Evolutionary conservation across 306 rosid genomes (phyloP).

Genomic region (Quercus robur): DNA sequence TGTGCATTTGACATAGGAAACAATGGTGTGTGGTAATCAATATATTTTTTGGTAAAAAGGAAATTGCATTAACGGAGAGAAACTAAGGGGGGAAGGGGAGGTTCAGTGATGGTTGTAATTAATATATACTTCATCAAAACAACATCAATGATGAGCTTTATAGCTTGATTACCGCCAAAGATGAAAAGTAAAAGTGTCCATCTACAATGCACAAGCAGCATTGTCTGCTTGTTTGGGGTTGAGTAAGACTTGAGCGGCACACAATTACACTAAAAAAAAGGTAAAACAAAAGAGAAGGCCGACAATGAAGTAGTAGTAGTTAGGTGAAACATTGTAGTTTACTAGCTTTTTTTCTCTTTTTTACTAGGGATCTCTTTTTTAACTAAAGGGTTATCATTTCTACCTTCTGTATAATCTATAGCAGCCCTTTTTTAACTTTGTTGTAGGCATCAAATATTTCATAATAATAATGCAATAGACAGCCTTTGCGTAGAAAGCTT

Average conservation of each 20-base stretch:
- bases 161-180: constrained; percentile 10
- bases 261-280: constrained; percentile 27
- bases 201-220: background rate
- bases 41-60: background rate
- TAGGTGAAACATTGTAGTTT: background rate
- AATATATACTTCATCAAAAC: background rate
- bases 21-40: background rate
- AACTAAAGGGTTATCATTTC: background rate
- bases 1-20: too few species aligned
- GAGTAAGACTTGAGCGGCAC: constrained; percentile 19
- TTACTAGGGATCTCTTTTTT: background rate
- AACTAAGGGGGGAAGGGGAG: too few species aligned
- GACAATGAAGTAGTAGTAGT: background rate
- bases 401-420: background rate
- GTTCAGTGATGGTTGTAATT: background rate
- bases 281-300: background rate
- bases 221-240: constrained; percentile 2
- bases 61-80: too few species aligned
- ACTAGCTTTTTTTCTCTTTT: background rate
- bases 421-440: background rate
- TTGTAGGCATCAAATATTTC: background rate
- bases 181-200: background rate
- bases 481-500: background rate
- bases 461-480: background rate
- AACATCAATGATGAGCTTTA: too few species aligned